Evolutionary conservation across 176 grass and related monocot species (phyloP), one percentile per base, ranked within the genome.

Genomic region (Paspalum vaginatum): DNA sequence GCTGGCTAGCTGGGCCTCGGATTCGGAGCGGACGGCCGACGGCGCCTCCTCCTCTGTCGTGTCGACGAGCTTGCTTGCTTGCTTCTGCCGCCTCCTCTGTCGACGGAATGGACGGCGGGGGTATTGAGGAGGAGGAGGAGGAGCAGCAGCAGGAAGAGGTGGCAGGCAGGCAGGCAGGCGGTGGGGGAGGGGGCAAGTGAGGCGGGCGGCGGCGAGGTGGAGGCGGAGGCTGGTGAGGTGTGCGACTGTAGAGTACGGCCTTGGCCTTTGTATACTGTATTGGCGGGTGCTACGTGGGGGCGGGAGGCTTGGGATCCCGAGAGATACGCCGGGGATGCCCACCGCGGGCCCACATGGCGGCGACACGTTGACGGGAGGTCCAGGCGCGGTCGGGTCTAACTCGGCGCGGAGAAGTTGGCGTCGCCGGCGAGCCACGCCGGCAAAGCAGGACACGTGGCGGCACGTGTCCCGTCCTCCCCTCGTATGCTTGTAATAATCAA

Each of bases 171-270:
- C 32, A 2, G 32, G 32, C 32, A 32, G 32, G 32, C 32, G 32
- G 32, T 32, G 32, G 32, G 81, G 79, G 61, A 70, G 76, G 79
- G 72, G 2, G 6, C 49, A 72, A 88, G 69, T 40, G 85, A 81
- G 89, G 61, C 20, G 69, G 89, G 85, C 70, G 72, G 37, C 64
- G 68, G 54, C 37, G 71, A 52, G 55, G 73, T 52, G 82, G 70
- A 86, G 84, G 51, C 57, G 47, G 81, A 46, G 46, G 7, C 63
- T 69, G 40, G 86, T 16, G 61, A 42, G 70, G 78, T 38, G 40
- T 9, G 1, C 17, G 59, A 32, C 50, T 32, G 70, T 74, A 56
- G 50, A 15, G 15, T 15, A 51, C 49, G 14, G 14, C n/a, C n/a
- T n/a, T n/a, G n/a, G n/a, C n/a, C n/a, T n/a, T n/a, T n/a, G n/a